Conservation (phyloP, 805 yeast genomes). For the Sugiyamaella lignohabitans region DNA sequence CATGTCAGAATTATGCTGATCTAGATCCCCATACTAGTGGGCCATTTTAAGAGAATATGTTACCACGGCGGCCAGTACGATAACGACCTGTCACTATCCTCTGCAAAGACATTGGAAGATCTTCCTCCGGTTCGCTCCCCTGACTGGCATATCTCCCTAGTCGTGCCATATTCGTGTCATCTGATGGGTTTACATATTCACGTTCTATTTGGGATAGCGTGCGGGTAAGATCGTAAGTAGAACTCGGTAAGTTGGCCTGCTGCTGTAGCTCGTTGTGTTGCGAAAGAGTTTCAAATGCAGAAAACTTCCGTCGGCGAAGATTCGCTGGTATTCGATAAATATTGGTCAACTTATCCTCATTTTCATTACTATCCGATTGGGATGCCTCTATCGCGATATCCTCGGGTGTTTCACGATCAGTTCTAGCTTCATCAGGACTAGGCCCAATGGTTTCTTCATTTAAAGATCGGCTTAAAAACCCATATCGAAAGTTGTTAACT, state of each 20-base stretch:
- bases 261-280: conserved; percentile 4
- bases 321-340: neutral
- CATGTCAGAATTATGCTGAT: too few species aligned
- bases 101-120: neutral
- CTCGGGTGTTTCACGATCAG: neutral
- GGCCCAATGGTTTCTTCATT: neutral
- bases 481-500: conserved; percentile 44
- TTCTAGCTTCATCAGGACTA: neutral
- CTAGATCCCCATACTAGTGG: too few species aligned
- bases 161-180: neutral
- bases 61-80: neutral
- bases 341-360: neutral
- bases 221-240: neutral
- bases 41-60: too few species aligned
- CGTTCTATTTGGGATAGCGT: conserved; percentile 3
- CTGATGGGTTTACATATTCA: neutral
- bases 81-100: neutral
- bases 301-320: neutral
- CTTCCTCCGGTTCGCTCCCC: neutral
- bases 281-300: conserved; percentile 4
- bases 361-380: neutral
- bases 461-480: conserved; percentile 44
- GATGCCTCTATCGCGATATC: too few species aligned
- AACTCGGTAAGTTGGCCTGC: too few species aligned
- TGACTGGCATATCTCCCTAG: neutral